Conservation (phyloP, 345 rosid genomes). For the Camelina laxa region DNA sequence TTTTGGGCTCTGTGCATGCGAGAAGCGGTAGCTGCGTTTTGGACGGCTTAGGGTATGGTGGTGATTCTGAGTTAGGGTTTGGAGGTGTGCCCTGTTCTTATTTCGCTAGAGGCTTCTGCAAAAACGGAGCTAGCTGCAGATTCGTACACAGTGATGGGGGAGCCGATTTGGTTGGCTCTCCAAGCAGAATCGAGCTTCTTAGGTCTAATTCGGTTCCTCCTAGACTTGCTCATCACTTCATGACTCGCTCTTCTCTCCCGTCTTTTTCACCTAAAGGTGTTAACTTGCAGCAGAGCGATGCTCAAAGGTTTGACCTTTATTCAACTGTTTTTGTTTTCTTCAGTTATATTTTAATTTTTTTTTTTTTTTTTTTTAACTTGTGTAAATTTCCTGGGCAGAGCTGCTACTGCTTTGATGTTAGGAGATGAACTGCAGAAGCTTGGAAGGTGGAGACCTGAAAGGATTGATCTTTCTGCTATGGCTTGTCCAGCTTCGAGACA, state of each 20-base stretch:
- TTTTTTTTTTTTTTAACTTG: neutral
- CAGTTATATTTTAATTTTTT: neutral
- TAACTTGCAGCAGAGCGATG: slow-evolving; percentile 65
- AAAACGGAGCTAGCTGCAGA: slow-evolving; percentile 84
- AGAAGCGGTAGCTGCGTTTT: slow-evolving; percentile 73
- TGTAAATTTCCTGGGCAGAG: slow-evolving; percentile 39
- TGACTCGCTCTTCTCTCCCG: slow-evolving; percentile 56
- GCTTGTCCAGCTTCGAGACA: slow-evolving; percentile 91
- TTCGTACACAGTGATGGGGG: slow-evolving; percentile 69
- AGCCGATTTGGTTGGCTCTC: slow-evolving; percentile 62
- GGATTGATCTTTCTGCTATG: slow-evolving; percentile 62
- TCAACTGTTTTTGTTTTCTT: neutral
- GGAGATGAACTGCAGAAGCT: slow-evolving; percentile 73
- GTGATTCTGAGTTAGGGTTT: slow-evolving; percentile 64
- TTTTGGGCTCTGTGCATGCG: slow-evolving; percentile 58
- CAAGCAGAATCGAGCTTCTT: slow-evolving; percentile 77
- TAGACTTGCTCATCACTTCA: slow-evolving; percentile 68
- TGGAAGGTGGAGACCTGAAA: slow-evolving; percentile 79
- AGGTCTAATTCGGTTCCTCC: slow-evolving; percentile 83
- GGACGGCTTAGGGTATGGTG: slow-evolving; percentile 73
- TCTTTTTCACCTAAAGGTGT: slow-evolving; percentile 75
- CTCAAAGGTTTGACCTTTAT: slow-evolving; percentile 57
- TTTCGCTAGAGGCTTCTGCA: slow-evolving; percentile 90
- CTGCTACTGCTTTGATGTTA: slow-evolving; percentile 75
- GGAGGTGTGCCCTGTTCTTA: slow-evolving; percentile 93